These are phyloP conservation scores for Dactylellina haptotyla DNA, from an alignment of 2,329 filamentous ascomycete species.

Conservation along the genomic window DNA sequence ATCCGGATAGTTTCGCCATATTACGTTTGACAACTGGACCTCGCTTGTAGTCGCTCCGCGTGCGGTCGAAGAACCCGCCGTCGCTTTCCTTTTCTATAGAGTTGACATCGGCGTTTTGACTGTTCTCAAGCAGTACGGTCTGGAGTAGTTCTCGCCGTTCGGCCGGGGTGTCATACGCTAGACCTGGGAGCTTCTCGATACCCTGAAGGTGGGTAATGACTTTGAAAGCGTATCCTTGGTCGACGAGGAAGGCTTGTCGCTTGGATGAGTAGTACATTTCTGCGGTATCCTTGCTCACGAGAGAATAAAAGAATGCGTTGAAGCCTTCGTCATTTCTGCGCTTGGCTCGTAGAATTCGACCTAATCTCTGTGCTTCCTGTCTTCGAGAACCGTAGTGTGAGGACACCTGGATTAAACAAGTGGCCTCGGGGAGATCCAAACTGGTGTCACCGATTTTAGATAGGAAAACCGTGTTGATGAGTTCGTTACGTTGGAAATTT, in stretches of 20 bases:
- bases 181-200: slow-evolving; percentile 81
- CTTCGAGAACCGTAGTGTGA: slow-evolving; percentile 96
- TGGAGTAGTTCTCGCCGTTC: slow-evolving; percentile 88
- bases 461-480: slow-evolving; percentile 90
- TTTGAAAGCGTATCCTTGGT: slow-evolving; percentile 98
- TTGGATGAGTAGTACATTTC: slow-evolving; percentile 99
- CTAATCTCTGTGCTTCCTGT: slow-evolving; percentile 93
- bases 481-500: slow-evolving; percentile 92
- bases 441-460: slow-evolving; percentile 99
- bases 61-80: slow-evolving; percentile 67
- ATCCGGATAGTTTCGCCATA: slow-evolving; percentile 83
- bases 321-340: slow-evolving; percentile 97
- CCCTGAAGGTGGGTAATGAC: slow-evolving; percentile 96
- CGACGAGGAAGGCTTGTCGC: slow-evolving; percentile 93
- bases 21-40: slow-evolving; percentile 66
- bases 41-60: slow-evolving; percentile 67
- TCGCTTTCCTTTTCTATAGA: slow-evolving; percentile 78
- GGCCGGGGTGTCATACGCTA: slow-evolving; percentile 80
- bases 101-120: slow-evolving; percentile 78
- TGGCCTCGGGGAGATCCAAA: slow-evolving; percentile 95
- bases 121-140: slow-evolving; percentile 75
- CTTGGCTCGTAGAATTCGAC: slow-evolving; percentile 93
- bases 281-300: slow-evolving; percentile 95
- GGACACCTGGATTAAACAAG: slow-evolving; percentile 95
- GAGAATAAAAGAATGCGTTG: slow-evolving; percentile 98